Percentiles rank a stretch among this genome's conserved stretches.
phyloP scores from a whole-genome alignment of 371 early-diverging fungal species.

The Sanchytrium tribonematis region DNA sequence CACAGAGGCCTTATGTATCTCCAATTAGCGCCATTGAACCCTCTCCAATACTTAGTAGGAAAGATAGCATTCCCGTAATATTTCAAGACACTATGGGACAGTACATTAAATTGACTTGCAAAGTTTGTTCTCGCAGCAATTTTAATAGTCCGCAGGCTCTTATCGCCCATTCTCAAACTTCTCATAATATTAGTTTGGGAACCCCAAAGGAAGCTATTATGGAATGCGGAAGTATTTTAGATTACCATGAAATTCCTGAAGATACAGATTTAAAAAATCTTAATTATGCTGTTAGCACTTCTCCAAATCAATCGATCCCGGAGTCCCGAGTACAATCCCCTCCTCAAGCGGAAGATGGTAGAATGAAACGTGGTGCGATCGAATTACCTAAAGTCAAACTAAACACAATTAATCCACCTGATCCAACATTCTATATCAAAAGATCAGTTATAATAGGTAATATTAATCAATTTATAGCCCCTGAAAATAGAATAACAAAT shows the following conservation, averaged over 20 bases:
- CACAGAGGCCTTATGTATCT: neutral
- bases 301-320: neutral
- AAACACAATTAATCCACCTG: slow-evolving; percentile 14
- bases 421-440: slow-evolving; percentile 58
- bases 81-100: neutral
- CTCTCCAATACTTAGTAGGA: neutral
- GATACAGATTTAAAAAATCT: neutral
- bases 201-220: slow-evolving; percentile 34
- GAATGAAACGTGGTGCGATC: slow-evolving; percentile 11
- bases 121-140: slow-evolving; percentile 5
- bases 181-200: slow-evolving; percentile 34
- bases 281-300: neutral
- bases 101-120: neutral
- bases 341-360: slow-evolving; percentile 1
- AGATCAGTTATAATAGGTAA: slow-evolving; percentile 51
- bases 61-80: neutral
- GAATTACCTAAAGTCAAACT: slow-evolving; percentile 8
- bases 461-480: slow-evolving; percentile 37
- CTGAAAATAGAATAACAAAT: slow-evolving; percentile 29
- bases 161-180: slow-evolving; percentile 40
- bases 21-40: neutral
- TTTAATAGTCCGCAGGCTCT: slow-evolving; percentile 47
- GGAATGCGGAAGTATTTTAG: slow-evolving; percentile 31
- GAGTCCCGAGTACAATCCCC: neutral
- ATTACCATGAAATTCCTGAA: slow-evolving; percentile 1